phyloP scores from a whole-genome alignment of 768 basidiomycete species.

The Podaxis sp. region DNA sequence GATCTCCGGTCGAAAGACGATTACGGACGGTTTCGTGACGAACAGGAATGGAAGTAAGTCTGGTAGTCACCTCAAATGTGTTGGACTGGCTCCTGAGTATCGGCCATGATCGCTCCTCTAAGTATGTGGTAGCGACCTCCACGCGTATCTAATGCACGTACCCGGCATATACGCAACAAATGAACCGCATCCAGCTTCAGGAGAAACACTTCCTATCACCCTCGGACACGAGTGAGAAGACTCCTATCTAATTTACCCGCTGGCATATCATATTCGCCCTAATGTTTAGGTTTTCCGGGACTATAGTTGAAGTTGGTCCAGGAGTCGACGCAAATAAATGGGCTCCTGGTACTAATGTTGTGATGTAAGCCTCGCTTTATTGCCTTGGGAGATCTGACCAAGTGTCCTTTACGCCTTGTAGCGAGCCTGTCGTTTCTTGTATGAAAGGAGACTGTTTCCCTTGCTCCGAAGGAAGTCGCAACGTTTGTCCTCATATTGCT shows the following conservation, averaged over 20 bases:
- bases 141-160: conserved; percentile 35
- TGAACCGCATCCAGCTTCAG: conserved; percentile 36
- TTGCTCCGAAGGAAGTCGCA: conserved; percentile 34
- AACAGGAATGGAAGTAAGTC: conserved; percentile 32
- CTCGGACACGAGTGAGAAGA: conserved; percentile 46
- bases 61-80: conserved; percentile 1
- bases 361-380: conserved; percentile 25
- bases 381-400: not conserved
- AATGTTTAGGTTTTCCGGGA: conserved; percentile 31
- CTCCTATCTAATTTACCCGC: not conserved
- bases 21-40: not conserved
- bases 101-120: not conserved
- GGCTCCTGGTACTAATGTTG: conserved; percentile 34
- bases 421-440: conserved; percentile 44
- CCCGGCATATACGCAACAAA: conserved; percentile 26
- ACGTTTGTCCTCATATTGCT: conserved; percentile 31
- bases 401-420: conserved; percentile 15
- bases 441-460: conserved; percentile 31
- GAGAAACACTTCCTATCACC: conserved; percentile 39
- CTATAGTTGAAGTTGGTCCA: conserved; percentile 32
- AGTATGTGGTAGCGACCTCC: conserved; percentile 51
- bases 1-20: not conserved
- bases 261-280: not conserved
- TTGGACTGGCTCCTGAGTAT: not conserved
- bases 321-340: conserved; percentile 33